These are phyloP conservation scores for Solanum medicagineum DNA, from an alignment of 257 asterid genomes.

Conservation along the genomic window DNA sequence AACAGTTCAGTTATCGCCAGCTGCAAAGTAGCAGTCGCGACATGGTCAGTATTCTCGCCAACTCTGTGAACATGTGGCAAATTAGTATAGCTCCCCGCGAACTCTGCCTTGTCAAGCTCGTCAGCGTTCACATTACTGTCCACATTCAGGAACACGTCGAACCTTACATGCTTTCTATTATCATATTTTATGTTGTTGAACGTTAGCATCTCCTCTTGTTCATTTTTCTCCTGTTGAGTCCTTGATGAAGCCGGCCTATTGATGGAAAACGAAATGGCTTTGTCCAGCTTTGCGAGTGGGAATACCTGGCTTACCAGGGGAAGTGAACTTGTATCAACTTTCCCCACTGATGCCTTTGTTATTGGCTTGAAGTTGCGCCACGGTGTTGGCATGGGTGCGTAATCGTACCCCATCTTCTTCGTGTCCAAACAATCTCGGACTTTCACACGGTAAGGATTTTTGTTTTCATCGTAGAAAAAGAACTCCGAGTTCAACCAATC, in stretches of 20 bases:
- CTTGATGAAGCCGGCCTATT: conserved; percentile 7
- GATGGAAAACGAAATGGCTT: conserved; percentile 11
- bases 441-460: conserved; percentile 28
- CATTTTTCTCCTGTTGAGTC: conserved; percentile 12
- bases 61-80: conserved; percentile 22
- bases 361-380: conserved; percentile 31
- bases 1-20: background rate
- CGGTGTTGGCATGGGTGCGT: conserved; percentile 16
- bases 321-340: background rate
- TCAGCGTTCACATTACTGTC: conserved; percentile 20
- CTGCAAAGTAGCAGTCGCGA: background rate
- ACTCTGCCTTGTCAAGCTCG: conserved; percentile 34
- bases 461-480: conserved; percentile 43
- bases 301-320: conserved; percentile 4
- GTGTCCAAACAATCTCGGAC: conserved; percentile 17
- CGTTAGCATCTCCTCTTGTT: conserved; percentile 22
- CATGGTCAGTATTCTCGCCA: background rate
- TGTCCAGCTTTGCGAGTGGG: conserved; percentile 19
- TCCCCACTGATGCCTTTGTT: background rate
- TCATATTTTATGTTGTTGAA: conserved; percentile 14
- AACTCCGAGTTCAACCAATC: conserved; percentile 33
- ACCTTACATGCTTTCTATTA: conserved; percentile 18
- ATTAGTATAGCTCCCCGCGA: conserved; percentile 37
- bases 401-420: conserved; percentile 27
- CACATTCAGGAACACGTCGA: conserved; percentile 43